Conservation (phyloP, 768 basidiomycete species). For the Mycena epipterygia region DNA sequence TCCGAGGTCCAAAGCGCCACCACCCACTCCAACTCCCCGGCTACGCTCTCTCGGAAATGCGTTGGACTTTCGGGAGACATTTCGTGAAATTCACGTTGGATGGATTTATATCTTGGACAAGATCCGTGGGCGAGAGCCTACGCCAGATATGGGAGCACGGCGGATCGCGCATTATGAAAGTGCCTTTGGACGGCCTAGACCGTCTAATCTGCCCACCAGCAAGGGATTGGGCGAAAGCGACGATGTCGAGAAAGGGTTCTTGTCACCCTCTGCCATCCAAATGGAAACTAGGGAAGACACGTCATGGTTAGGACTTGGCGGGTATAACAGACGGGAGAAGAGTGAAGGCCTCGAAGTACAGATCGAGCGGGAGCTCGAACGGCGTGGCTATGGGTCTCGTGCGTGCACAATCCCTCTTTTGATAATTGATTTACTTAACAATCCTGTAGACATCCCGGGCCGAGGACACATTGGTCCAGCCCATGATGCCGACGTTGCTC, state of each 20-base stretch:
- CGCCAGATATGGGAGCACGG: slow-evolving; percentile 57
- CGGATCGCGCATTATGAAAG: slow-evolving; percentile 58
- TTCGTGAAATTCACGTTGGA: slow-evolving; percentile 71
- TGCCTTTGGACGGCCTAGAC: slow-evolving; percentile 58
- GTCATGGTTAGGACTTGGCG: slow-evolving; percentile 22
- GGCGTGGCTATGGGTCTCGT: slow-evolving; percentile 60
- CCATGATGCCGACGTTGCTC: slow-evolving; percentile 33
- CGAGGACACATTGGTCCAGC: slow-evolving; percentile 38
- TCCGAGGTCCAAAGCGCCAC: slow-evolving; percentile 45
- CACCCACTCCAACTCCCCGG: slow-evolving; percentile 62
- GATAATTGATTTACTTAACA: not conserved
- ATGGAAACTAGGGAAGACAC: not conserved
- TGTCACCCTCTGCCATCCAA: slow-evolving; percentile 11
- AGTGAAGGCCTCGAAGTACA: slow-evolving; percentile 67
- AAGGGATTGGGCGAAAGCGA: slow-evolving; percentile 12
- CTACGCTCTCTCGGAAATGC: slow-evolving; percentile 72
- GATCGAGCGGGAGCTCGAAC: slow-evolving; percentile 66
- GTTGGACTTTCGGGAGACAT: slow-evolving; percentile 79
- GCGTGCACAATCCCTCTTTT: slow-evolving; percentile 23
- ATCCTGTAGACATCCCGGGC: slow-evolving; percentile 37
- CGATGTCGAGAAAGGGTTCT: slow-evolving; percentile 27
- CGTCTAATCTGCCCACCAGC: slow-evolving; percentile 29
- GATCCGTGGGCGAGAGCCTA: slow-evolving; percentile 68
- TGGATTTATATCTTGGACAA: slow-evolving; percentile 70
- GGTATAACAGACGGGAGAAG: slow-evolving; percentile 60